Percentiles rank a stretch among this genome's conserved stretches.
Conservation (phyloP, 768 basidiomycete species). For the Termitomyces heimii region DNA sequence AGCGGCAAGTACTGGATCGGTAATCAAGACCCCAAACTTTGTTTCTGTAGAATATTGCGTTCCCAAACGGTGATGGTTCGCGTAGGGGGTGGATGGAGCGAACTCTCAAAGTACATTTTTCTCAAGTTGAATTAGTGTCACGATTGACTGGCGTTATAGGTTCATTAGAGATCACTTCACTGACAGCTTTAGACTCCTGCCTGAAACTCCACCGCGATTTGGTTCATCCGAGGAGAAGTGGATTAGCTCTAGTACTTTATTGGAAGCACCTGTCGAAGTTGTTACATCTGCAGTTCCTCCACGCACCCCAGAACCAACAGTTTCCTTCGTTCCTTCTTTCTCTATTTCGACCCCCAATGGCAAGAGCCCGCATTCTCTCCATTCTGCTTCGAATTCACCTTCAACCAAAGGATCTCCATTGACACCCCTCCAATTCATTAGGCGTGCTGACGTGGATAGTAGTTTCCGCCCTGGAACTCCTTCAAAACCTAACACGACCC, state of each 20-base stretch:
- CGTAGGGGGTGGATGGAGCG: conserved; percentile 92
- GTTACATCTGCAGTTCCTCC: conserved; percentile 25
- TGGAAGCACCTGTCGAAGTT: conserved; percentile 43
- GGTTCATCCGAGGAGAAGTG: conserved; percentile 65
- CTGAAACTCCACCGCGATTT: conserved; percentile 54
- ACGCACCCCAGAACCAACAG: conserved; percentile 63
- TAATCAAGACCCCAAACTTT: conserved; percentile 81
- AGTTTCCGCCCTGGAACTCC: conserved; percentile 57
- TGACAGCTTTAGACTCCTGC: conserved; percentile 69
- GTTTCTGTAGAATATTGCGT: conserved; percentile 87
- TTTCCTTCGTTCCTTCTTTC: conserved; percentile 58
- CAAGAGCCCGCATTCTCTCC: conserved; percentile 44
- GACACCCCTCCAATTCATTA: conserved; percentile 78
- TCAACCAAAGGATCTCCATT: conserved; percentile 68
- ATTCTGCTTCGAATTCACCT: conserved; percentile 30
- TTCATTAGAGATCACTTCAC: conserved; percentile 87
- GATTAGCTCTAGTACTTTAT: conserved; percentile 74
- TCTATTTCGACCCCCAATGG: conserved; percentile 54
- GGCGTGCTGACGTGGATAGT: conserved; percentile 64
- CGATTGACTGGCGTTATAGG: conserved; percentile 30
- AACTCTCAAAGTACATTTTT: conserved; percentile 73
- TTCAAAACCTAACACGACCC: conserved; percentile 41
- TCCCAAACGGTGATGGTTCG: conserved; percentile 95
- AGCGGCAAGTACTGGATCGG: conserved; percentile 98
- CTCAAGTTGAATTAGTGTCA: neutral